These are phyloP conservation scores for Drechmeria coniospora DNA, from an alignment of 2,329 filamentous ascomycete genomes.

Conservation along the genomic window DNA sequence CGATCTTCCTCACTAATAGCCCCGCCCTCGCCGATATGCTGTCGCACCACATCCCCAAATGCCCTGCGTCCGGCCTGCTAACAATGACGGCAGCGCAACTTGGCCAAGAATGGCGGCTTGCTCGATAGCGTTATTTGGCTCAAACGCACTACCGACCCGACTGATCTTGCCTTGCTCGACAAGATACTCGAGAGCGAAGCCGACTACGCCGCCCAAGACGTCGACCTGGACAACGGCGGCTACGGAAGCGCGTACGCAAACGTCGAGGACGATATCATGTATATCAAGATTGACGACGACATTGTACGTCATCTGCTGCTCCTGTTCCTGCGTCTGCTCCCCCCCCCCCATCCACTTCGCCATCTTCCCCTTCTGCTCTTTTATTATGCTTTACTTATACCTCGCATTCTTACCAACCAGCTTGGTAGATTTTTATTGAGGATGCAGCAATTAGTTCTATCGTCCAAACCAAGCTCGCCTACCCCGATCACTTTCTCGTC, in stretches of 20 bases:
- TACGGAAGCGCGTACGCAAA: slow-evolving; percentile 1
- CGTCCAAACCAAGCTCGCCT: neutral
- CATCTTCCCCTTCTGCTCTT: too few relatives aligned
- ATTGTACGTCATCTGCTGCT: too few relatives aligned
- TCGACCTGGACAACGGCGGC: neutral
- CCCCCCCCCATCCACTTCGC: neutral
- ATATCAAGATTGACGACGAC: slow-evolving; percentile 1
- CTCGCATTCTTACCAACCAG: neutral
- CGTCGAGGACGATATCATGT: too few relatives aligned
- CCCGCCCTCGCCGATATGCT: too few relatives aligned
- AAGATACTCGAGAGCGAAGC: slow-evolving; percentile 1
- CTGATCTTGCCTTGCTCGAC: neutral
- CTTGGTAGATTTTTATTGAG: neutral
- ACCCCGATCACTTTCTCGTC: neutral
- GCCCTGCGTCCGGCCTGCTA: too few relatives aligned
- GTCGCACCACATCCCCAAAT: too few relatives aligned
- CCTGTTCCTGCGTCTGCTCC: too few relatives aligned
- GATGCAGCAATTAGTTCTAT: neutral
- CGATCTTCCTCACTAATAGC: too few relatives aligned
- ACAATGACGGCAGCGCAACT: too few relatives aligned
- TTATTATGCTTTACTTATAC: too few relatives aligned
- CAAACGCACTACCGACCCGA: neutral
- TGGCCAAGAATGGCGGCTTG: neutral
- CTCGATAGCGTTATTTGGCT: slow-evolving; percentile 1
- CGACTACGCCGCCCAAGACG: neutral